Conservation (phyloP, 495 filamentous ascomycete species). For the Neurospora terricola region DNA sequence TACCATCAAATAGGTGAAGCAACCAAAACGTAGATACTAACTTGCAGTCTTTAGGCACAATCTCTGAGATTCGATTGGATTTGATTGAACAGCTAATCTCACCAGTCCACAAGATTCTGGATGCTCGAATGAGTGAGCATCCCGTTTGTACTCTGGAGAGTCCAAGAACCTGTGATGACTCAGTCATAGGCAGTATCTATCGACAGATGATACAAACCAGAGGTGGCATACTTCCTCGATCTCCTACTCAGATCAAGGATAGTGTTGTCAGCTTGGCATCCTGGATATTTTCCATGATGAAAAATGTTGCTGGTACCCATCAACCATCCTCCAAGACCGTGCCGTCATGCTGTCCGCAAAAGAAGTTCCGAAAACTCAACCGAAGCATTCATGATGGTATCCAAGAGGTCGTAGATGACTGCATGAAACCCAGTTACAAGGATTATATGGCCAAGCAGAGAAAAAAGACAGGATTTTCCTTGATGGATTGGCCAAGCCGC, state of each 20-base stretch:
- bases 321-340: too few relatives aligned
- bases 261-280: background rate
- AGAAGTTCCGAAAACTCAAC: background rate
- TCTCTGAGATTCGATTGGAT: too few relatives aligned
- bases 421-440: background rate
- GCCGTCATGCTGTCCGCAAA: too few relatives aligned
- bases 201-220: background rate
- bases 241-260: background rate
- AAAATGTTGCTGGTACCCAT: too few relatives aligned
- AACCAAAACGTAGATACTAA: too few relatives aligned
- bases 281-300: too few relatives aligned
- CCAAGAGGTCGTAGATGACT: background rate
- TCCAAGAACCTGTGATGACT: background rate
- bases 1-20: too few relatives aligned
- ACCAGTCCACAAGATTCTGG: background rate
- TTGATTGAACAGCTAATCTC: background rate
- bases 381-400: background rate
- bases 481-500: too few relatives aligned
- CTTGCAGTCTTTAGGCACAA: too few relatives aligned
- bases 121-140: background rate
- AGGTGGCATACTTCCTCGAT: background rate
- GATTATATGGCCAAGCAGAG: background rate
- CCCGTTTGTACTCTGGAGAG: background rate
- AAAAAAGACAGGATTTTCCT: background rate
- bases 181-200: background rate